Evolutionary conservation across 352 stramenopile species (phyloP).

Genomic region (Ophiocytium majus): DNA sequence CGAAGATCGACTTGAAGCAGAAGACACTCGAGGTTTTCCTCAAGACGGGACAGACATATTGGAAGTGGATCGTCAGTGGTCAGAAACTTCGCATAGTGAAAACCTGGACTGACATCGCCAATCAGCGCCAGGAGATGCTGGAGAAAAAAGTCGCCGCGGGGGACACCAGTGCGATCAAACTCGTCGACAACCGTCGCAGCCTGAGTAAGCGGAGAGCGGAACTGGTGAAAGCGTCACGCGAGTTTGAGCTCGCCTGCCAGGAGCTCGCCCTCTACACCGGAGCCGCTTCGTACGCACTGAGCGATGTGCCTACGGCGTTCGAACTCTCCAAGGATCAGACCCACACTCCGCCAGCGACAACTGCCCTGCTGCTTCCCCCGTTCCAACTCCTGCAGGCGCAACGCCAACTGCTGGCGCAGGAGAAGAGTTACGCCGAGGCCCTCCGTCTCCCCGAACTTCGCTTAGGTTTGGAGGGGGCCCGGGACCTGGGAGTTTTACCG

Average conservation of each 20-base stretch:
- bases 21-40: neutral
- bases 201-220: neutral
- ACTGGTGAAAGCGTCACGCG: neutral
- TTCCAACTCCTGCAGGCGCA: neutral
- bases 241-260: neutral
- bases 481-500: neutral
- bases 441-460: neutral
- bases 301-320: neutral
- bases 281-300: neutral
- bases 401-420: neutral
- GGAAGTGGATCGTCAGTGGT: neutral
- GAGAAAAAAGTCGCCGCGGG: neutral
- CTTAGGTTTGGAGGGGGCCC: neutral
- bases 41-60: neutral
- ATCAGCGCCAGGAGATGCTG: neutral
- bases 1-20: neutral
- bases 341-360: neutral
- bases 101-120: neutral
- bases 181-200: neutral
- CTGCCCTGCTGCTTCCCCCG: neutral
- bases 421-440: neutral
- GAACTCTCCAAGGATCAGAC: neutral
- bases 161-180: neutral
- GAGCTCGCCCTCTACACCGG: neutral
- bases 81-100: neutral